These are phyloP conservation scores for Phytophthora podocarpi DNA, from an alignment of 352 stramenopile species.

Conservation along the genomic window DNA sequence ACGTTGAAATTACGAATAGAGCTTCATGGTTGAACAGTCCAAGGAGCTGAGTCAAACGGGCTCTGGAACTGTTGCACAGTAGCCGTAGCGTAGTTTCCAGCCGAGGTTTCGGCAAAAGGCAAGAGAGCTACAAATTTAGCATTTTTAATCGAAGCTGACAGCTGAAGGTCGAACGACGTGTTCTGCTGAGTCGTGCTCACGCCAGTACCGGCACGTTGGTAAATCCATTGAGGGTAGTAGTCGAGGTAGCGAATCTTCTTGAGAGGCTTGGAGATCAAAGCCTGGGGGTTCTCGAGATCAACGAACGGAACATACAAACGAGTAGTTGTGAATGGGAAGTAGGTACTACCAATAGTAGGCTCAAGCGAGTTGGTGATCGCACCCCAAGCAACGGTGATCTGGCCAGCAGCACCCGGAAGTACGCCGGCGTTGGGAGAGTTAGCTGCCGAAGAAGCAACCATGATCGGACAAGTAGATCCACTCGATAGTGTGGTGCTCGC, in stretches of 20 bases:
- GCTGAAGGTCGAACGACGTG: constrained; percentile 9
- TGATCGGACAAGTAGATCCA: constrained; percentile 4
- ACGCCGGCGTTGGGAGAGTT: background rate
- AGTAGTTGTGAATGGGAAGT: constrained; percentile 10
- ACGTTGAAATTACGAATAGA: too few species aligned
- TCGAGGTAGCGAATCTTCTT: constrained; percentile 18
- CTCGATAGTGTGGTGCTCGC: background rate
- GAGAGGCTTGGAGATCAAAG: constrained; percentile 8
- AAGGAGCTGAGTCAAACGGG: too few species aligned
- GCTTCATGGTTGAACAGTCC: too few species aligned
- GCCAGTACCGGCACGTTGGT: constrained; percentile 12
- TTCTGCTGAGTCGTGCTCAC: background rate
- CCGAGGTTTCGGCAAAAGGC: too few species aligned
- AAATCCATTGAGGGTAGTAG: constrained; percentile 12
- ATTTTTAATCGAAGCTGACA: constrained; percentile 1
- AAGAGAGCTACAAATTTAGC: too few species aligned
- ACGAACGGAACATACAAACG: constrained; percentile 14
- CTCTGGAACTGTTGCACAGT: too few species aligned
- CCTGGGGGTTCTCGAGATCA: constrained; percentile 16
- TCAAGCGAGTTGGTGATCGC: constrained; percentile 6
- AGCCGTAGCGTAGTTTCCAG: too few species aligned
- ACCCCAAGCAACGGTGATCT: constrained; percentile 7
- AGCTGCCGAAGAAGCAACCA: background rate
- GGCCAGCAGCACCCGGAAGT: background rate
- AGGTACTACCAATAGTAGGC: constrained; percentile 9